Base-by-base conservation (phyloP, 2,329 filamentous ascomycete genomes). In the Pseudocercospora musae region DNA sequence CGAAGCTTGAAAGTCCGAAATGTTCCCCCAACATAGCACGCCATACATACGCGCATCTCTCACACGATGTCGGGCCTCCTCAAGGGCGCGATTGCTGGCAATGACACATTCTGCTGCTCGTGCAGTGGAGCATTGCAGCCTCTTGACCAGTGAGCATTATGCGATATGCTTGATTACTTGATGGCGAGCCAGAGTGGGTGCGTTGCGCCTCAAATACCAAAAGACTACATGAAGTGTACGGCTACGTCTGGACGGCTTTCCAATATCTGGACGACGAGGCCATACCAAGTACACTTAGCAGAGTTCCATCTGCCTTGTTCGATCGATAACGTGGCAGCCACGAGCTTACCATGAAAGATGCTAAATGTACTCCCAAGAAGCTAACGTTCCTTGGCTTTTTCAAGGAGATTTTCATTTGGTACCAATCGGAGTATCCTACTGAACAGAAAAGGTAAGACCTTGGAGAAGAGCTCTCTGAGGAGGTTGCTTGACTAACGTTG, bases 321-420 rank as follows among this genome's bases (percentile, higher is more conserved):
- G 20, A 11, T 31, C 29, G 46, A 13, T 49, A 23, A 5, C 46
- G 46, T 49, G 46, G 46, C 46, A 25, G 46, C 46, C 21, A 49
- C 46, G 15, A 18, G 52, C 18, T 15, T 15, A 37, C 21, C 56
- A 58, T 49, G 56, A 18, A 25, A 31, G 56, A 48, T 21, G 42
- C 20, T 25, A 33, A 25, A 15, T 15, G 21, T 15, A 20, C 8
- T 25, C 56, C n/a, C 9, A 50, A 50, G 11, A 50, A 50, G 13
- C 27, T 58, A 9, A 58, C 57, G 37, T 10, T 31, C 2, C 20
- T n/a, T n/a, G 15, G 33, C 11, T 54, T 60, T 25, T 44, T 63
- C 50, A 63, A 59, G 33, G 61, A 63, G 40, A 57, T 63, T 9
- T 59, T 59, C 44, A 63, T 11, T 31, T 63, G 61, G 61, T 63